A percentile compares a stretch with the other conserved stretches of the same genome.
phyloP scores from a whole-genome alignment of 2,329 filamentous ascomycete species.

The Aspergillus felis region DNA sequence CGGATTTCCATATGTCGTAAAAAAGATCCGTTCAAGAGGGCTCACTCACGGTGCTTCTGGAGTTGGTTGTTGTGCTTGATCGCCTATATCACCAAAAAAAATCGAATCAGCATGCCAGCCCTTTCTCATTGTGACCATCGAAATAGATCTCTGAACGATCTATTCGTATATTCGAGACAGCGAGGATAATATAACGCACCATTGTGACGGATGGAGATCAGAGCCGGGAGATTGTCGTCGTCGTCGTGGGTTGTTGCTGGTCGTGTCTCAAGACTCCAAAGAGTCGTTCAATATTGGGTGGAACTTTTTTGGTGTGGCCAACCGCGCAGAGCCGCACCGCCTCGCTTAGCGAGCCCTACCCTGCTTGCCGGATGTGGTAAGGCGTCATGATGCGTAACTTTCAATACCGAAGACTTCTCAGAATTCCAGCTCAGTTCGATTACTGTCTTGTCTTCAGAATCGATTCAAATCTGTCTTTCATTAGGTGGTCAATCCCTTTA shows the following conservation, averaged over 20 bases:
- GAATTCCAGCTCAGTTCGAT: neutral
- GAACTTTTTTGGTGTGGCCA: conserved; percentile 43
- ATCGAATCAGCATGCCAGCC: conserved; percentile 14
- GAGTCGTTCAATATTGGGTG: conserved; percentile 33
- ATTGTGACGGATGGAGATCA: conserved; percentile 54
- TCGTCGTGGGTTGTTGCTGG: conserved; percentile 43
- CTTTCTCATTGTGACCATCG: conserved; percentile 2
- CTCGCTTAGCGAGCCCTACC: conserved; percentile 45
- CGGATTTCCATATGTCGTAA: conserved; percentile 12
- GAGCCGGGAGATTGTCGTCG: conserved; percentile 42
- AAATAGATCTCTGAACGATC: conserved; percentile 2
- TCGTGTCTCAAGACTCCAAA: conserved; percentile 41
- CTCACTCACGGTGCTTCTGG: conserved; percentile 80
- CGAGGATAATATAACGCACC: conserved; percentile 35
- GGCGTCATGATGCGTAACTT: conserved; percentile 6
- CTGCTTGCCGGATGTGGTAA: conserved; percentile 26
- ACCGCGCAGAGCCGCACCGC: conserved; percentile 33
- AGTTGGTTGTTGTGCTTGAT: conserved; percentile 99
- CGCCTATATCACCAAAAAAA: conserved; percentile 56
- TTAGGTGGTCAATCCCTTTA: neutral
- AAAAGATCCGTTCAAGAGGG: conserved; percentile 5
- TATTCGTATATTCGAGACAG: conserved; percentile 8
- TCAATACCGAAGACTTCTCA: neutral
- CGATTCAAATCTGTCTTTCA: neutral
- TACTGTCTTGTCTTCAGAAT: neutral